Evolutionary conservation across 2,329 filamentous ascomycete species (phyloP).

Genomic region (Cercospora zeae-maydis): DNA sequence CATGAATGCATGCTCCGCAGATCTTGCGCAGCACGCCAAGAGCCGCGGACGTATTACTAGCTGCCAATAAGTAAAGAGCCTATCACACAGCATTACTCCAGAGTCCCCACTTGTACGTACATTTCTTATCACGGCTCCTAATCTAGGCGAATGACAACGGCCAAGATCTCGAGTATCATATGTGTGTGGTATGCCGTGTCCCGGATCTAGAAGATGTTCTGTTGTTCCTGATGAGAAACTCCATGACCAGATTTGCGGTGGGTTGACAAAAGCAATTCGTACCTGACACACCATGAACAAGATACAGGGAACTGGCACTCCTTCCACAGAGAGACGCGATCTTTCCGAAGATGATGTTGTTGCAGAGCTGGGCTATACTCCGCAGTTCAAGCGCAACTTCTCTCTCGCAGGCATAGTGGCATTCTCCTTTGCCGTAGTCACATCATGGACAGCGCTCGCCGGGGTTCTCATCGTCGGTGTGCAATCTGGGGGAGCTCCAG

Average conservation of each 20-base stretch:
- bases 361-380: constrained; percentile 42
- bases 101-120: neutral
- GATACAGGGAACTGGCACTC: neutral
- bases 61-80: neutral
- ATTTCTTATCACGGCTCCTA: neutral
- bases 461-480: constrained; percentile 57
- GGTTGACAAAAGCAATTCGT: neutral
- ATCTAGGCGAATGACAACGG: neutral
- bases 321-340: neutral
- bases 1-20: neutral
- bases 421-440: constrained; percentile 58
- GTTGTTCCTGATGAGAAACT: neutral
- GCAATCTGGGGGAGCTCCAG: constrained; percentile 54
- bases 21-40: neutral
- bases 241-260: neutral
- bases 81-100: neutral
- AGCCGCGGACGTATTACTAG: neutral
- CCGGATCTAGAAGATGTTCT: neutral
- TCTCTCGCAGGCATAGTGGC: constrained; percentile 56
- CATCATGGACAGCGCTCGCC: constrained; percentile 56
- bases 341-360: constrained; percentile 39
- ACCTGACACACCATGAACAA: neutral
- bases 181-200: neutral
- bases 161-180: neutral
- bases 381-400: constrained; percentile 57